Evolutionary conservation across 768 basidiomycete genomes (phyloP).

Genomic region (Pulveroboletus sp.): DNA sequence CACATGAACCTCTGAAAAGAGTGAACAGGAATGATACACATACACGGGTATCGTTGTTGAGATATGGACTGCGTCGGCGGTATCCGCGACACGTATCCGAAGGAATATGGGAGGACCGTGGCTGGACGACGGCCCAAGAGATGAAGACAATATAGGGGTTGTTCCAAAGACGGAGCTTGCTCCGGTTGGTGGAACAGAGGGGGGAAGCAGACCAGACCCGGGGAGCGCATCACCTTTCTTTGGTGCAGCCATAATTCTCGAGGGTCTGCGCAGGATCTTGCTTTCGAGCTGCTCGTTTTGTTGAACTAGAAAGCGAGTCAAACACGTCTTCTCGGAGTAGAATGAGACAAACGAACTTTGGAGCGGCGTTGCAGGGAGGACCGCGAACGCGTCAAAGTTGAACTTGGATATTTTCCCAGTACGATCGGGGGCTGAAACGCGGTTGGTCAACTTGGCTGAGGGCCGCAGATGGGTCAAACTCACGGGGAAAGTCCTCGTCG

Average conservation of each 20-base stretch:
- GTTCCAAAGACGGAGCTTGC: constrained; percentile 47
- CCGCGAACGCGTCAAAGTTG: constrained; percentile 84
- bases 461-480: constrained; percentile 28
- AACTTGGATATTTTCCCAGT: constrained; percentile 84
- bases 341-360: constrained; percentile 51
- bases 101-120: constrained; percentile 83
- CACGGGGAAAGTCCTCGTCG: constrained; percentile 97
- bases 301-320: constrained; percentile 38
- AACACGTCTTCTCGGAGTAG: neutral
- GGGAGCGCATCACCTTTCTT: constrained; percentile 53
- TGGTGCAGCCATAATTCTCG: constrained; percentile 53
- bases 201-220: constrained; percentile 35
- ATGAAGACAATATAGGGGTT: constrained; percentile 56
- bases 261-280: constrained; percentile 80
- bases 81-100: constrained; percentile 75
- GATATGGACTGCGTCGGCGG: constrained; percentile 78
- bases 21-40: constrained; percentile 25
- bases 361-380: constrained; percentile 67
- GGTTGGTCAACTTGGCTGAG: neutral
- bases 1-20: neutral
- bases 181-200: constrained; percentile 37
- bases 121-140: constrained; percentile 62
- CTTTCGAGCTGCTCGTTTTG: constrained; percentile 80
- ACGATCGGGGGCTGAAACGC: constrained; percentile 79
- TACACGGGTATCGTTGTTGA: constrained; percentile 91